A percentile compares a stretch with the other conserved stretches of the same genome.
Conservation (phyloP, 179 eudicot genomes). For the Silene coronaria region DNA sequence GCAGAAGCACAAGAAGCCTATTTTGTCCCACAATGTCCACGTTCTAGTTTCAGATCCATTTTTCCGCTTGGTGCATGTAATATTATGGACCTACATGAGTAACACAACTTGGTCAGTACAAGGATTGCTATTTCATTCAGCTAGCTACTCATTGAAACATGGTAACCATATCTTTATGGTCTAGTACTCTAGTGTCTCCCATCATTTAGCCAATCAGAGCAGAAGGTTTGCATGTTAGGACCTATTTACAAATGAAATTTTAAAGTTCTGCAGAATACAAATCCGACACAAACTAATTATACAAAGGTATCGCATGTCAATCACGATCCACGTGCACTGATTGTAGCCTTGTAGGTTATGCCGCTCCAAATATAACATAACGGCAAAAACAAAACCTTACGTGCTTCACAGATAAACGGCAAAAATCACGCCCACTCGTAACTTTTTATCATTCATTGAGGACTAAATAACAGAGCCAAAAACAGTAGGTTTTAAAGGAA, state of each 20-base stretch:
- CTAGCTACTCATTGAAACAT: constrained; percentile 14
- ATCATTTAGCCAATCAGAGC: constrained; percentile 15
- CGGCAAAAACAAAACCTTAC: not conserved
- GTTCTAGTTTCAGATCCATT: not conserved
- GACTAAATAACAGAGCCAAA: not conserved
- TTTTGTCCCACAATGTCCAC: constrained; percentile 1
- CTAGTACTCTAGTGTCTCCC: not conserved
- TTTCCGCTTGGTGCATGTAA: not conserved
- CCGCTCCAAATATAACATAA: not conserved
- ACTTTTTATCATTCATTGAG: not conserved
- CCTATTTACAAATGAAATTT: not conserved
- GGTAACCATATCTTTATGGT: constrained; percentile 15
- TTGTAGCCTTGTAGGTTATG: not conserved
- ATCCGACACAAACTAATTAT: not conserved
- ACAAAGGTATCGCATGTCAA: not conserved
- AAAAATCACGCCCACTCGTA: not conserved
- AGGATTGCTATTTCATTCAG: constrained; percentile 12
- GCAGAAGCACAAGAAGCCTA: constrained; percentile 14
- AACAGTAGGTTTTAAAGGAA: not conserved
- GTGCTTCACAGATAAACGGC: not conserved
- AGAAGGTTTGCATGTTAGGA: constrained; percentile 2
- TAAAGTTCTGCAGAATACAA: not conserved
- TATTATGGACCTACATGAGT: constrained; percentile 1
- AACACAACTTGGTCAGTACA: constrained; percentile 10
- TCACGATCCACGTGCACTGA: not conserved